Evolutionary conservation across 805 yeast genomes (phyloP), one percentile per base, ranked within the genome.

Genomic region (Wickerhamiella shivajii): DNA sequence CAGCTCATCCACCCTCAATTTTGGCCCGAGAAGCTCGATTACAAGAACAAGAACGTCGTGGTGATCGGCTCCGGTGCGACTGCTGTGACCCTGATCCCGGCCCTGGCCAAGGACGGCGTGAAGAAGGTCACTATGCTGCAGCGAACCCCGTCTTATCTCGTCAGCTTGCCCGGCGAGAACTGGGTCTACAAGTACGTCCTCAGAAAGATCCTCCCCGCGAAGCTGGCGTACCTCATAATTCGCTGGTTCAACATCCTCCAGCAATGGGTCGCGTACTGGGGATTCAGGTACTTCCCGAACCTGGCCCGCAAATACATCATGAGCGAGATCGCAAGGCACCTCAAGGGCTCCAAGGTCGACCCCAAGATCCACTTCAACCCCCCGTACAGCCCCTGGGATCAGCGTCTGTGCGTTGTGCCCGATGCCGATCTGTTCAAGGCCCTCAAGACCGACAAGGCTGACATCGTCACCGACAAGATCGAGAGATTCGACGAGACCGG

Each of bases 331-430:
- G 25, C 19, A 17, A 11, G 24, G 16, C 34, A 31, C 29, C 34
- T 31, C 23, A 18, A 24, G 26, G 34, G 34, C 5, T 24, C 29
- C 13, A 9, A 7, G 8, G 29, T 31, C 10, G 34, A 31, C 25
- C 18, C 29, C 24, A 17, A 24, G 15, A 26, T 31, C 16, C 34
- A 31, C 22, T 31, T 31, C 18, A 31, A 24, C 20, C 34, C 34
- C 2, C 34, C 34, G 3, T 31, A 31, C 24, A 19, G 13, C 12
- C 34, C 34, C 13, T 31, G 34, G 34, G 34, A 31, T 16, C 34
- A 31, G 34, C 34, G 34, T 13, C 34, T 31, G 17, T 31, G 34
- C 16, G 24, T 31, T 25, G 34, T 31, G 8, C 34, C 34, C 24
- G 29, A 31, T n/a, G 25, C 24, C 17, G 34, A 31, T 18, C 22